Evolutionary conservation across 2,329 filamentous ascomycete genomes (phyloP).

Genomic region (Camillea tinctor): DNA sequence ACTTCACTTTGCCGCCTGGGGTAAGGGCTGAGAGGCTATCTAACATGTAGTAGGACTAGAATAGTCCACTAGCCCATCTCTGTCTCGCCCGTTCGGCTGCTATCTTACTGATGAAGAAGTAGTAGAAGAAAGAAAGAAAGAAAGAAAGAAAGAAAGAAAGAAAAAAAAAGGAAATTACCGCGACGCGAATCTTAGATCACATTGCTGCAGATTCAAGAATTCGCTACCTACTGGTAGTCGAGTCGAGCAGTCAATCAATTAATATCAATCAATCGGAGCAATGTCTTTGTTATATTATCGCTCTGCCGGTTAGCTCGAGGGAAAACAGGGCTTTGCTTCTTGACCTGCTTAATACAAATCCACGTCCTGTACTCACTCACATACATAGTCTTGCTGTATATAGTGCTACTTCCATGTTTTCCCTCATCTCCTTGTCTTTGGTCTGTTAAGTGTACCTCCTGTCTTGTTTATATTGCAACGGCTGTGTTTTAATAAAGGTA

Average conservation of each 20-base stretch:
- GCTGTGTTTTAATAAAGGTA: no score
- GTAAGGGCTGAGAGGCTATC: not conserved
- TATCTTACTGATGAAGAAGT: not conserved
- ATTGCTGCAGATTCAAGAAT: not conserved
- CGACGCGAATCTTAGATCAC: not conserved
- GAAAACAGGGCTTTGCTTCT: no score
- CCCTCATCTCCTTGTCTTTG: not conserved
- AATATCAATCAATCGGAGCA: not conserved
- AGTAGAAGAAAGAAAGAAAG: not conserved
- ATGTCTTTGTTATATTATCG: not conserved
- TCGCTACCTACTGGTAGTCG: not conserved
- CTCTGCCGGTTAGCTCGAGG: not conserved
- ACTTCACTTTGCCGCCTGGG: slow-evolving; percentile 5
- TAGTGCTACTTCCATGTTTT: no score
- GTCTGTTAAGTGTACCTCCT: no score
- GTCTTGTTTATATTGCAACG: no score
- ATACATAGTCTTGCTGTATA: no score
- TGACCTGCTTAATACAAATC: no score
- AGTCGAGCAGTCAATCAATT: no score
- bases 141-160: not conserved
- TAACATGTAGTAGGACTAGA: not conserved
- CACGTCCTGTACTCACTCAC: no score
- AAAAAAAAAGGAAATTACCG: not conserved
- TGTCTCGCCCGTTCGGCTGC: not conserved
- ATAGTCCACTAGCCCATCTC: not conserved